Evolutionary conservation across 371 early-diverging fungal genomes (phyloP).

Genomic region (Actinomortierella wolfii): DNA sequence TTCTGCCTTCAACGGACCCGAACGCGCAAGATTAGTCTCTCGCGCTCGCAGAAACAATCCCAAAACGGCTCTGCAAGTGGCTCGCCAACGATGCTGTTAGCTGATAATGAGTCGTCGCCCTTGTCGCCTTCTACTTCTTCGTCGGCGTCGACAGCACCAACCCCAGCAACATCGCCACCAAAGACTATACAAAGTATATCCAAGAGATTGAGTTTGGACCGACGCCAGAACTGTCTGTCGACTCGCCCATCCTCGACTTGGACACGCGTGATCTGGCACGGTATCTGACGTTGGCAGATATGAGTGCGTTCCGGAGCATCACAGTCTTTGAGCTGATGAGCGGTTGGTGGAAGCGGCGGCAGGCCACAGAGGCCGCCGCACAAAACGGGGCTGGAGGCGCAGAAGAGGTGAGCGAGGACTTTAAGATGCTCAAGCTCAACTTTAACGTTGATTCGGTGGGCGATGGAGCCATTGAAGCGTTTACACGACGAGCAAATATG

Average conservation of each 20-base stretch:
- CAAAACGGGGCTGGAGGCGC: not conserved
- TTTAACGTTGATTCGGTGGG: conserved; percentile 14
- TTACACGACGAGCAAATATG: conserved; percentile 53
- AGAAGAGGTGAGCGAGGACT: not conserved
- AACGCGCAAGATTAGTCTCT: conserved; percentile 32
- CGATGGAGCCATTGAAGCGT: conserved; percentile 51
- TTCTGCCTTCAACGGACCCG: conserved; percentile 41
- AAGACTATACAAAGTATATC: not conserved
- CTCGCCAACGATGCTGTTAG: no score
- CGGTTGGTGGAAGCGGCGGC: conserved; percentile 44
- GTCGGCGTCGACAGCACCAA: not conserved
- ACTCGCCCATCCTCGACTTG: conserved; percentile 42
- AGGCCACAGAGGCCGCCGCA: conserved; percentile 13
- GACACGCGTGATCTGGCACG: conserved; percentile 51
- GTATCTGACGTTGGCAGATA: conserved; percentile 55
- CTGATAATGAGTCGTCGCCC: no score
- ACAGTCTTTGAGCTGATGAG: conserved; percentile 52
- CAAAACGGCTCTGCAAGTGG: not conserved
- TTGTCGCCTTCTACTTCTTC: conserved; percentile 1
- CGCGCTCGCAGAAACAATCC: conserved; percentile 13
- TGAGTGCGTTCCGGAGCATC: conserved; percentile 48
- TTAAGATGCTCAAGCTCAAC: no score
- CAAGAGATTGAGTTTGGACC: conserved; percentile 21
- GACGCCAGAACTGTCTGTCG: conserved; percentile 18
- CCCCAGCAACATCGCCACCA: not conserved